Conservation (phyloP, 164 flowering plant genomes). For the Kingdonia uniflora region DNA sequence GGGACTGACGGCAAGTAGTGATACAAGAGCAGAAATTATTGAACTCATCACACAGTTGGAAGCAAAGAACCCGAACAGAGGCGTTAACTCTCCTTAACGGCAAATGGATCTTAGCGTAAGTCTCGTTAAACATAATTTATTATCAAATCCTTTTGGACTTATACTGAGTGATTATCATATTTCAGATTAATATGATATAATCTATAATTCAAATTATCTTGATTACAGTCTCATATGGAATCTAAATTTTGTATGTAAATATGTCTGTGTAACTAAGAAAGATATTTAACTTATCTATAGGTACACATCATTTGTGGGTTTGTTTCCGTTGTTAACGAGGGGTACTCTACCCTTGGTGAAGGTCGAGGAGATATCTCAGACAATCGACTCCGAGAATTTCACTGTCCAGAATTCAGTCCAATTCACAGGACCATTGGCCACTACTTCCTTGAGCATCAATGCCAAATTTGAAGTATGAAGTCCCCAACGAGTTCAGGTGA, state of each 20-base stretch:
- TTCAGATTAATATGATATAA: no score
- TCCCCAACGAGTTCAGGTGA: constrained; percentile 88
- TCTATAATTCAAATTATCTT: no score
- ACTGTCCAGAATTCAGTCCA: constrained; percentile 77
- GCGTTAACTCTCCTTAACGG: constrained; percentile 77
- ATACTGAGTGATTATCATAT: no score
- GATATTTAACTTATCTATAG: constrained; percentile 22
- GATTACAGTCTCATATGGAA: no score
- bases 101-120: constrained; percentile 91
- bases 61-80: constrained; percentile 80
- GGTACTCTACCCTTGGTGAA: constrained; percentile 54
- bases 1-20: constrained; percentile 66
- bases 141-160: no score
- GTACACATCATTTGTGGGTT: constrained; percentile 70
- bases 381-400: constrained; percentile 61
- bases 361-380: constrained; percentile 90
- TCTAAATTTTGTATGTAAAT: no score
- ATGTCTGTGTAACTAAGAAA: no score
- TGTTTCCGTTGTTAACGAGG: constrained; percentile 63
- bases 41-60: constrained; percentile 88
- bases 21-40: constrained; percentile 80
- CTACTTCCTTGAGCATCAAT: constrained; percentile 69
- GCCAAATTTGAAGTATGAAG: constrained; percentile 90
- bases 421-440: constrained; percentile 71
- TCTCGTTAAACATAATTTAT: background rate